Percentiles rank a stretch among this genome's conserved stretches.
phyloP scores from a whole-genome alignment of 768 basidiomycete genomes.

The Russula vinacea region DNA sequence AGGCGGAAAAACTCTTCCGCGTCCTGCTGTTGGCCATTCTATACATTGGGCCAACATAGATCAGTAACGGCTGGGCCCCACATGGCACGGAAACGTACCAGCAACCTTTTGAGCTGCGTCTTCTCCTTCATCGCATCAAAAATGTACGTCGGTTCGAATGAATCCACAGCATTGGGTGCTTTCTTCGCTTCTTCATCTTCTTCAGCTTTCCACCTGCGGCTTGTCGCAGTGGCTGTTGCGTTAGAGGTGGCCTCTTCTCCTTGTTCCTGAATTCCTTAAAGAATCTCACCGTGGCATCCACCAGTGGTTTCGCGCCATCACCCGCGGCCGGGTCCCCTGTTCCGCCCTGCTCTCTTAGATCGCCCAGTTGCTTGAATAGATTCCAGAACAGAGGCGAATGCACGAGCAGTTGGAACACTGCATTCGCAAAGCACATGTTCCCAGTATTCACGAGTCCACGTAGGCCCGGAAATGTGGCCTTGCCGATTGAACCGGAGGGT shows the following conservation, averaged over 20 bases:
- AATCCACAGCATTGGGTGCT: slow-evolving; percentile 54
- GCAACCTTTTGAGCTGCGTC: slow-evolving; percentile 89
- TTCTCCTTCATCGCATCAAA: slow-evolving; percentile 93
- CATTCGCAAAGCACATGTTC: slow-evolving; percentile 97
- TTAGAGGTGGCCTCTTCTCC: slow-evolving; percentile 35
- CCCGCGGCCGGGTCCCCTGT: slow-evolving; percentile 30
- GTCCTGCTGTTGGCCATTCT: slow-evolving; percentile 94
- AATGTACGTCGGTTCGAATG: slow-evolving; percentile 80
- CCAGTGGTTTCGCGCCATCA: slow-evolving; percentile 47
- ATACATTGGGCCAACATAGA: slow-evolving; percentile 15
- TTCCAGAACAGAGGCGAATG: slow-evolving; percentile 85
- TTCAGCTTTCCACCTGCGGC: slow-evolving; percentile 38
- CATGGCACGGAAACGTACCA: slow-evolving; percentile 47
- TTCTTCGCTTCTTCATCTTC: slow-evolving; percentile 41
- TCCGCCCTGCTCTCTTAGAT: slow-evolving; percentile 38
- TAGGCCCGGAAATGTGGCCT: slow-evolving; percentile 46
- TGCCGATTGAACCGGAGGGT: slow-evolving; percentile 21
- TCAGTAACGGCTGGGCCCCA: neutral
- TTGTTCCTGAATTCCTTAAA: slow-evolving; percentile 65
- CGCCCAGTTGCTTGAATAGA: slow-evolving; percentile 69
- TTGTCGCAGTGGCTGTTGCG: neutral
- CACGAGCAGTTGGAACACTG: slow-evolving; percentile 84
- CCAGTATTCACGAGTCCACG: slow-evolving; percentile 90
- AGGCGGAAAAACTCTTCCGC: slow-evolving; percentile 98
- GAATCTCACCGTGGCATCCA: slow-evolving; percentile 69